phyloP scores from a whole-genome alignment of 2,329 filamentous ascomycete species.

The Metarhizium sp. region DNA sequence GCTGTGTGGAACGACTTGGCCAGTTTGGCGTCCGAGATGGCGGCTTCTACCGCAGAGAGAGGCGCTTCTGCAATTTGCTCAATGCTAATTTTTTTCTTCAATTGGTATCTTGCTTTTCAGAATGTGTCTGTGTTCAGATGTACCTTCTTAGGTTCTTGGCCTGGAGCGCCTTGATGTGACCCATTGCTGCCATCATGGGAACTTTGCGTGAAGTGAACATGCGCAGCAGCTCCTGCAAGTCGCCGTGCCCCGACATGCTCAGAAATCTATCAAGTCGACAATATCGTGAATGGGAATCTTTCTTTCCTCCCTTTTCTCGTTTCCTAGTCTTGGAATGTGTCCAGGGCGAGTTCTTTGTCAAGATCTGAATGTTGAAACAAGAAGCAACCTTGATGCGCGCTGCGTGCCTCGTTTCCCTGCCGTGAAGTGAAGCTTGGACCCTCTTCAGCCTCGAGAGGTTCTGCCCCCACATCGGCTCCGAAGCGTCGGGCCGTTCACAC shows the following conservation, averaged over 20 bases:
- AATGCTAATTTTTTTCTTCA: constrained; percentile 28
- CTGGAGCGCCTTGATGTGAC: constrained; percentile 49
- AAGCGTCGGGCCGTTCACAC: constrained; percentile 11
- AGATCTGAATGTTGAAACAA: neutral
- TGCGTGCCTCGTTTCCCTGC: neutral
- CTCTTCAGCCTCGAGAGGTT: neutral
- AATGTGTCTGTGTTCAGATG: constrained; percentile 2
- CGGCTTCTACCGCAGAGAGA: constrained; percentile 32
- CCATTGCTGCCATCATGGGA: constrained; percentile 50
- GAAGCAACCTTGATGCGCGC: neutral
- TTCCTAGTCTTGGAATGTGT: neutral
- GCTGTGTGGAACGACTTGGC: constrained; percentile 43
- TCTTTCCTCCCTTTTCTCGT: no score
- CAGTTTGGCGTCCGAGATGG: constrained; percentile 37
- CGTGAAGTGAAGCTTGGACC: neutral
- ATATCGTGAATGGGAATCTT: neutral
- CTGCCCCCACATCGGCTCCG: constrained; percentile 5
- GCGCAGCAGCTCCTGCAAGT: constrained; percentile 52
- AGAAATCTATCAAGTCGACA: neutral
- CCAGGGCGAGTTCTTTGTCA: neutral
- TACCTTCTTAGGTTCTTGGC: constrained; percentile 46
- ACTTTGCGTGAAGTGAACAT: constrained; percentile 50
- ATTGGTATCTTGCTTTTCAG: neutral
- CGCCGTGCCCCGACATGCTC: constrained; percentile 46
- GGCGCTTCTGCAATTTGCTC: constrained; percentile 44